Evolutionary conservation across 1,139 yeast genomes (phyloP), one percentile per base, ranked within the genome.

Genomic region (Geotrichum reessii): DNA sequence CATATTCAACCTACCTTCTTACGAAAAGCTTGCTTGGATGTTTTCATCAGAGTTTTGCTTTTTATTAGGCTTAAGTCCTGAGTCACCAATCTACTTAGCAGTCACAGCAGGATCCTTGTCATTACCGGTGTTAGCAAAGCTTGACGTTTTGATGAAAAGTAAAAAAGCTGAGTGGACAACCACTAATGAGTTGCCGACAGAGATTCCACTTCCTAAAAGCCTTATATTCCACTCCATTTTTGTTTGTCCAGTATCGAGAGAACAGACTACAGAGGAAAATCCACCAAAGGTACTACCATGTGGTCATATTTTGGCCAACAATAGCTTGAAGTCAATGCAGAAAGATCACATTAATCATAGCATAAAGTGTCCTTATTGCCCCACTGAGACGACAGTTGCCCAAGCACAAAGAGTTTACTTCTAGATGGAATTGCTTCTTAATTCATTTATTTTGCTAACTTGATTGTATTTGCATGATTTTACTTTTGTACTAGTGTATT

Each of bases 171-270:
- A 80, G 61, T 82, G 86, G 86, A 76, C 84, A 0, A 75, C 83
- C 0, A 69, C 73, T 42, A 76, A 80, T 62, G 87, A 84, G 68
- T 68, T 84, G 33, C 87, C 88, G 2, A 81, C 84, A 56, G 87
- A 82, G 61, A 77, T 83, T 47, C 77, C 78, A 33, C 70, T 84
- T 31, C 88, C 89, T 0, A 70, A 71, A 0, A 72, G 72, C 37
- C 70, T 82, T 53, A 76, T 76, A 53, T 87, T 84, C 72, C 97
- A 91, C 71, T 89, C 96, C 0, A 84, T 91, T 2, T 91, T 90
- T 71, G 91, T 90, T 3, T 91, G 97, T 70, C 97, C 97, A 0
- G 92, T 91, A 1, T 81, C 93, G 7, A 87, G 89, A 70, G 96
- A 90, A 65, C 97, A 92, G 67, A 80, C 88, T 0, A 83, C 86